Evolutionary conservation across 441 rosid species (phyloP).

Genomic region (Capsella rubella): DNA sequence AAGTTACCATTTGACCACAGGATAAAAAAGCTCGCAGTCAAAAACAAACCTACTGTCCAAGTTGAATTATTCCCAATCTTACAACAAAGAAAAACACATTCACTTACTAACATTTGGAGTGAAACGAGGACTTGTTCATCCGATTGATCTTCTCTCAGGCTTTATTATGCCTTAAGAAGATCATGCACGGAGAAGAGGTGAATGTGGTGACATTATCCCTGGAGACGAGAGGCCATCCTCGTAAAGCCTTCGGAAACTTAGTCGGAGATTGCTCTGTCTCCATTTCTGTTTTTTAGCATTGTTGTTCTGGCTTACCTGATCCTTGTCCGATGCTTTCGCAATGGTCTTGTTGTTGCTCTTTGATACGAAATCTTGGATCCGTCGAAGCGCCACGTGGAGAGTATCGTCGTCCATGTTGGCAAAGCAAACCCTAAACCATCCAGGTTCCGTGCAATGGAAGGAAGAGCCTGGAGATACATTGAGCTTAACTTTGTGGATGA

Average conservation of each 20-base stretch:
- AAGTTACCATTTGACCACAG: constrained; percentile 40
- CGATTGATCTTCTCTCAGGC: neutral
- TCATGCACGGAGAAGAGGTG: constrained; percentile 57
- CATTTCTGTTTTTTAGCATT: constrained; percentile 45
- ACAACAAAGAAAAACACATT: constrained; percentile 12
- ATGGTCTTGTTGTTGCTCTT: constrained; percentile 16
- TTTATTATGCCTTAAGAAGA: neutral
- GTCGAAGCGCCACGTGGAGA: constrained; percentile 51
- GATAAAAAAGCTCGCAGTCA: constrained; percentile 33
- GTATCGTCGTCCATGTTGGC: constrained; percentile 68
- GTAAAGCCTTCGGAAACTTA: constrained; percentile 50
- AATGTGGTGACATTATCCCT: constrained; percentile 50
- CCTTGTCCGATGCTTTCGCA: constrained; percentile 11
- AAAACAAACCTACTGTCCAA: constrained; percentile 28
- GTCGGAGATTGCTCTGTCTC: constrained; percentile 46
- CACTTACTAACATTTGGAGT: constrained; percentile 12
- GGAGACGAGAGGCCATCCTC: constrained; percentile 56
- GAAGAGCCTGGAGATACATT: constrained; percentile 75
- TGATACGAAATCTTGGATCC: constrained; percentile 53
- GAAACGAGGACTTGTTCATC: constrained; percentile 8
- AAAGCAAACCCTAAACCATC: constrained; percentile 74
- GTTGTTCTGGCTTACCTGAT: constrained; percentile 17
- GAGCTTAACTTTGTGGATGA: constrained; percentile 57
- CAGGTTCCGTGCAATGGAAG: constrained; percentile 63
- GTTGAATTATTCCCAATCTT: constrained; percentile 25